Percentiles rank a stretch among this genome's conserved stretches.
Conservation (phyloP, 257 asterid species). For the Thymus mandschuricus region DNA sequence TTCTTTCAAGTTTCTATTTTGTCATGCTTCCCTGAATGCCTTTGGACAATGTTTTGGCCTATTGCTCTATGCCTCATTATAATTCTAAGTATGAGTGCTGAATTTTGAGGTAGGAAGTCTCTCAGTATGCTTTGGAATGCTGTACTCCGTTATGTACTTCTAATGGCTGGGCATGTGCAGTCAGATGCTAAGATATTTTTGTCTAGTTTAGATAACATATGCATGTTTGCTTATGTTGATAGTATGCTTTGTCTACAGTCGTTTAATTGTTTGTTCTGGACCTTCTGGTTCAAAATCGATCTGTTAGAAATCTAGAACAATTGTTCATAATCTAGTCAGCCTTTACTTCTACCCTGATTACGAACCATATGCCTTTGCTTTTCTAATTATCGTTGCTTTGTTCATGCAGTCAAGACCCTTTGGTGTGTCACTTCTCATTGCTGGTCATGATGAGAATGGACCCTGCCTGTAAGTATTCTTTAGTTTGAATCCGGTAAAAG, state of each 20-base stretch:
- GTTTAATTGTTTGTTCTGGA: neutral
- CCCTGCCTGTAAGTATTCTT: slow-evolving; percentile 79
- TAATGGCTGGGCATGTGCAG: neutral
- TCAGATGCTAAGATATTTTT: neutral
- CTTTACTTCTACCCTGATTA: too few relatives aligned
- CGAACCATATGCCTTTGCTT: too few relatives aligned
- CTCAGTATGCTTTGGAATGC: neutral
- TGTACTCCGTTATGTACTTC: neutral
- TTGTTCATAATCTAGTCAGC: neutral
- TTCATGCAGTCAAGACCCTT: too few relatives aligned
- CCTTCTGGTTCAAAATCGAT: neutral
- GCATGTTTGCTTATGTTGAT: neutral
- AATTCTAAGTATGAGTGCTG: neutral
- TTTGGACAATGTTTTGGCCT: neutral
- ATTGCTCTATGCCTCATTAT: neutral
- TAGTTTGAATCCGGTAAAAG: slow-evolving; percentile 10
- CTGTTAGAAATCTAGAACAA: neutral
- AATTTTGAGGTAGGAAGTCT: neutral
- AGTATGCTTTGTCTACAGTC: neutral
- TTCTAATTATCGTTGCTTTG: too few relatives aligned
- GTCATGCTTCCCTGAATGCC: slow-evolving; percentile 14
- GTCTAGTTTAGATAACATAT: neutral
- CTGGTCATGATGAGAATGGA: slow-evolving; percentile 91
- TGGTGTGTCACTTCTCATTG: too few relatives aligned
- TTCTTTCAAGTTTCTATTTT: slow-evolving; percentile 16